Evolutionary conservation across 495 filamentous ascomycete genomes (phyloP).

Genomic region (Aspergillus sclerotioniger): DNA sequence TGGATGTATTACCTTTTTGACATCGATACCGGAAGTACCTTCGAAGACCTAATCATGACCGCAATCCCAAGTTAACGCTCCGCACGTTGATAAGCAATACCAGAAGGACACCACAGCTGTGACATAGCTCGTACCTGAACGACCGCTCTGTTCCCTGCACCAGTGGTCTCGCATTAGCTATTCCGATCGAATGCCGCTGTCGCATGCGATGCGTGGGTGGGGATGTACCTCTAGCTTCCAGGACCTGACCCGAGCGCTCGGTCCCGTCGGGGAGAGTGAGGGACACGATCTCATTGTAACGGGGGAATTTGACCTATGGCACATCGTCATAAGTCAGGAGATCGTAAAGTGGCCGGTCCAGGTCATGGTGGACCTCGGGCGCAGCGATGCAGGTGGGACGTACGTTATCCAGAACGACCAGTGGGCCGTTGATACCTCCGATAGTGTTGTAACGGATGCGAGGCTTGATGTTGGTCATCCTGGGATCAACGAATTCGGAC

Average conservation of each 20-base stretch:
- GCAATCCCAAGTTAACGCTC: slow-evolving; percentile 23
- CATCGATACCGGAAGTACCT: slow-evolving; percentile 94
- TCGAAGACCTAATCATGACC: slow-evolving; percentile 79
- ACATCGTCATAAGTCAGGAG: neutral
- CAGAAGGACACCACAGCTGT: neutral
- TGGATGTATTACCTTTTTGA: slow-evolving; percentile 73
- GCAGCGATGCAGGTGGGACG: slow-evolving; percentile 18
- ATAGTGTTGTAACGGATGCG: slow-evolving; percentile 97
- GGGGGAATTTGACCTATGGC: slow-evolving; percentile 86
- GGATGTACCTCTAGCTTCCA: slow-evolving; percentile 86
- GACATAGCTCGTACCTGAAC: slow-evolving; percentile 64
- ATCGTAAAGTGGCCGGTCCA: neutral
- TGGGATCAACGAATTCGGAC: slow-evolving; percentile 63
- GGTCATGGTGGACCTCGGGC: neutral
- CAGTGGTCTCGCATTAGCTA: slow-evolving; percentile 12
- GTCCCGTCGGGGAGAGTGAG: slow-evolving; percentile 94
- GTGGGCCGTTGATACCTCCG: slow-evolving; percentile 93
- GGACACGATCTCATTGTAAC: slow-evolving; percentile 97
- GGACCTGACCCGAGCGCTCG: slow-evolving; percentile 88
- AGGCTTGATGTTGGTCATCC: slow-evolving; percentile 79
- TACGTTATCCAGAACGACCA: slow-evolving; percentile 96
- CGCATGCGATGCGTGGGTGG: slow-evolving; percentile 1
- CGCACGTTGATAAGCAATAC: slow-evolving; percentile 9
- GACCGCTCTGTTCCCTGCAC: slow-evolving; percentile 79
- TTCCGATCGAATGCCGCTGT: neutral